phyloP scores from a whole-genome alignment of 2,329 filamentous ascomycete genomes.

The Fusarium torulosum region DNA sequence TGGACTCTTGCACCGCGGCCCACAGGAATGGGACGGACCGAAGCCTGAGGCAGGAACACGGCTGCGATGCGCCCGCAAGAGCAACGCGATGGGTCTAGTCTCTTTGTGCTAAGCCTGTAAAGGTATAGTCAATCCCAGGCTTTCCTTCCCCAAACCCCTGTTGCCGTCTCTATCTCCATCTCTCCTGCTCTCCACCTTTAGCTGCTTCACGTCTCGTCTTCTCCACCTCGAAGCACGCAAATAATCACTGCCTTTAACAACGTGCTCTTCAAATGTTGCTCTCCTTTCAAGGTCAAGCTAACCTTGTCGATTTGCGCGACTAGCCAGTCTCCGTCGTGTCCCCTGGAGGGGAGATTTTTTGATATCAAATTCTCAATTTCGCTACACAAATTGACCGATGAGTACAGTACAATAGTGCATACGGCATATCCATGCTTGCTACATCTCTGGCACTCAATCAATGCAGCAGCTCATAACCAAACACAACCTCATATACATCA shows the following conservation, averaged over 20 bases:
- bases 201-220: conserved; percentile 32
- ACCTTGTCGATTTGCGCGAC: conserved; percentile 18
- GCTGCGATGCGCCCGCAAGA: conserved; percentile 33
- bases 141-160: conserved; percentile 23
- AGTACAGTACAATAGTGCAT: not conserved
- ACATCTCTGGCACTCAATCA: not conserved
- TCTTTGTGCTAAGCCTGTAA: not conserved
- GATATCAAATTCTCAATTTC: not conserved
- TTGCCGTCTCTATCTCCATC: conserved; percentile 31
- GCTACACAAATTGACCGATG: not conserved
- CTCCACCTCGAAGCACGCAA: conserved; percentile 38
- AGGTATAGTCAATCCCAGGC: conserved; percentile 10
- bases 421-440: conserved; percentile 19
- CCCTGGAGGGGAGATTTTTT: not conserved
- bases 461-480: conserved; percentile 16
- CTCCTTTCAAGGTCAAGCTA: conserved; percentile 13
- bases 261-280: conserved; percentile 26
- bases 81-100: conserved; percentile 30
- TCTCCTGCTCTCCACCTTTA: conserved; percentile 16
- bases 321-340: conserved; percentile 7
- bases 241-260: conserved; percentile 35
- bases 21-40: conserved; percentile 31
- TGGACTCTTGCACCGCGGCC: conserved; percentile 9
- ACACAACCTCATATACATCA: conserved; percentile 16
- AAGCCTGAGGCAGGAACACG: conserved; percentile 37